Percentiles rank a stretch among this genome's conserved stretches.
These are phyloP conservation scores for Citrus sp. DNA, from an alignment of 345 rosid species.

Conservation along the genomic window DNA sequence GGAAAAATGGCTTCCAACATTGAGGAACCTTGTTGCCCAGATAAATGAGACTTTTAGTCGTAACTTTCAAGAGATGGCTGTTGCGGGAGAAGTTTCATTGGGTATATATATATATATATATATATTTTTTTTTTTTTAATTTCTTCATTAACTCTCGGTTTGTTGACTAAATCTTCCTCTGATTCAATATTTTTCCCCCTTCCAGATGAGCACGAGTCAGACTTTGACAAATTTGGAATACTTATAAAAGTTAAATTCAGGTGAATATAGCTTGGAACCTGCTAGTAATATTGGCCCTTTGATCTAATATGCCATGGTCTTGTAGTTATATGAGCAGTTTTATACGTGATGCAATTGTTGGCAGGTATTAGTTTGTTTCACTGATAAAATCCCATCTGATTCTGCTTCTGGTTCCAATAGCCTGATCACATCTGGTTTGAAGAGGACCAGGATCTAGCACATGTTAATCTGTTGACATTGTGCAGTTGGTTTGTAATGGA, in stretches of 20 bases:
- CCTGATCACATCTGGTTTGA: constrained; percentile 57
- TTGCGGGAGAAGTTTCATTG: constrained; percentile 90
- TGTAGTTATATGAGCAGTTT: neutral
- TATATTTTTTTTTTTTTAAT: too few relatives aligned
- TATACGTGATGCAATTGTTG: neutral
- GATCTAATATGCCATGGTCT: neutral
- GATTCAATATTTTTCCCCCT: constrained; percentile 14
- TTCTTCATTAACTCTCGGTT: neutral
- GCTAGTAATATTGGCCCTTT: neutral
- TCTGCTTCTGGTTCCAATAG: constrained; percentile 49
- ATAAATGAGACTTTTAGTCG: constrained; percentile 85
- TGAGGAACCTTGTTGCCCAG: constrained; percentile 76
- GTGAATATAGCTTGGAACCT: constrained; percentile 27
- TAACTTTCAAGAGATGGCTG: constrained; percentile 94
- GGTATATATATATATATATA: constrained; percentile 33
- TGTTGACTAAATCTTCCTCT: constrained; percentile 11
- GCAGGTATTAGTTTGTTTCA: neutral
- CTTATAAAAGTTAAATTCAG: constrained; percentile 92
- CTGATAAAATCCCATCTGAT: constrained; percentile 33
- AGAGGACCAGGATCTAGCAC: constrained; percentile 59
- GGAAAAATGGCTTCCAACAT: constrained; percentile 86
- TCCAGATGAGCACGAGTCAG: constrained; percentile 76
- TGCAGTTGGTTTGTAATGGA: neutral
- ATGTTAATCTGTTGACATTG: neutral
- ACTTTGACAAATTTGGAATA: constrained; percentile 86